Evolutionary conservation across 108 stramenopile genomes (phyloP).

Genomic region (Conticribra weissflogii): DNA sequence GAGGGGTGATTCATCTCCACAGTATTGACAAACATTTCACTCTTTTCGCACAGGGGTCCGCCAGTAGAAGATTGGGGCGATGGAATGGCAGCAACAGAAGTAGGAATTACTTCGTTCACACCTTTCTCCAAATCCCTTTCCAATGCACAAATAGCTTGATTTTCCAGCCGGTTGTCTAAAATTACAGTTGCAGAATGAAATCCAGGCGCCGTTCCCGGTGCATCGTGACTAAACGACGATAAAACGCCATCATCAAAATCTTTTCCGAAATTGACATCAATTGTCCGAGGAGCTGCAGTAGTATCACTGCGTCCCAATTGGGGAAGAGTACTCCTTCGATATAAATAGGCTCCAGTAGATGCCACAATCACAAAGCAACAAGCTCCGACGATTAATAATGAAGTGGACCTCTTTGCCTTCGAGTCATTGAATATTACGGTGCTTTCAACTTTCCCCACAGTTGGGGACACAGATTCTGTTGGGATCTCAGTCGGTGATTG

Average conservation of each 20-base stretch:
- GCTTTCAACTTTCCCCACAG: neutral
- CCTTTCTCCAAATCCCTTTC: neutral
- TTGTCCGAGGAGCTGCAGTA: constrained; percentile 5
- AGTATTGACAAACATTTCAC: neutral
- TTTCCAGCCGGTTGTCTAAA: neutral
- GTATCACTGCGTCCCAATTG: neutral
- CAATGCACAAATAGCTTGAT: too few relatives aligned
- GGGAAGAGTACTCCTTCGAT: constrained; percentile 5
- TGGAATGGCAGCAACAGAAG: neutral
- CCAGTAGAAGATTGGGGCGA: too few relatives aligned
- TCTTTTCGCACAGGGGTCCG: too few relatives aligned
- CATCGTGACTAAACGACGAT: constrained; percentile 9
- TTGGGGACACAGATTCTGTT: constrained; percentile 5
- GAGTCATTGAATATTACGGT: constrained; percentile 20
- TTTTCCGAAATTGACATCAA: constrained; percentile 11
- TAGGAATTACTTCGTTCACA: neutral
- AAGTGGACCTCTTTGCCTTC: constrained; percentile 12
- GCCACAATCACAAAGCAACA: constrained; percentile 24
- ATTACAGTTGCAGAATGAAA: neutral
- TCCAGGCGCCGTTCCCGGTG: neutral
- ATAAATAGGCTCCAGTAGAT: constrained; percentile 27
- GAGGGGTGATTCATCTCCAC: neutral
- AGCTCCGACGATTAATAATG: constrained; percentile 34
- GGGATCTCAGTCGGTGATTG: constrained; percentile 13
- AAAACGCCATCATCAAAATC: constrained; percentile 14